These are phyloP conservation scores for Parasitella parasitica DNA, from an alignment of 371 early-diverging fungal species.

Conservation along the genomic window DNA sequence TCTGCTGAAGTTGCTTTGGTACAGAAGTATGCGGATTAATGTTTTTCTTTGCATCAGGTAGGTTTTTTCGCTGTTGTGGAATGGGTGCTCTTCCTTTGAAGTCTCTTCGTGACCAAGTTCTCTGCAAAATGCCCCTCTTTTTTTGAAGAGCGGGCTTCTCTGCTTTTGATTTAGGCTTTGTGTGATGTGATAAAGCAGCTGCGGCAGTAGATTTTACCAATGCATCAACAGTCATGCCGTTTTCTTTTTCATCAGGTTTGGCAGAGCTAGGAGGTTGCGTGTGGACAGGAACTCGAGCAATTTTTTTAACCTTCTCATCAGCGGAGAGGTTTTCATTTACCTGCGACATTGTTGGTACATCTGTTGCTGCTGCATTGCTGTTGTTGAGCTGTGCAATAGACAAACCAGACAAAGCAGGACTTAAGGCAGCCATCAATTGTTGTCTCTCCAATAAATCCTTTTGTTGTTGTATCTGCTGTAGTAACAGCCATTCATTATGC, in stretches of 20 bases:
- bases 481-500: background rate
- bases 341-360: background rate
- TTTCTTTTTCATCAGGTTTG: background rate
- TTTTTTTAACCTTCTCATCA: background rate
- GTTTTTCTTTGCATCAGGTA: background rate
- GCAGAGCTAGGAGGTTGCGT: background rate
- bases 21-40: background rate
- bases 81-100: background rate
- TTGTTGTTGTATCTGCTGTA: constrained; percentile 10
- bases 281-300: constrained; percentile 1
- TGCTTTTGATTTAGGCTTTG: background rate
- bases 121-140: background rate
- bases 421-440: background rate
- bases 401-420: background rate
- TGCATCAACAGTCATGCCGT: background rate
- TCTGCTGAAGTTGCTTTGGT: background rate
- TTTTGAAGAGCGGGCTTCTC: background rate
- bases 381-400: background rate
- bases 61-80: background rate
- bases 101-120: background rate
- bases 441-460: constrained; percentile 2
- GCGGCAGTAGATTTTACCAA: background rate
- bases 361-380: no score
- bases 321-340: background rate
- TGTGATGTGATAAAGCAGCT: background rate